Evolutionary conservation across 2,329 filamentous ascomycete species (phyloP).

Genomic region (Fusarium praegraminearum): DNA sequence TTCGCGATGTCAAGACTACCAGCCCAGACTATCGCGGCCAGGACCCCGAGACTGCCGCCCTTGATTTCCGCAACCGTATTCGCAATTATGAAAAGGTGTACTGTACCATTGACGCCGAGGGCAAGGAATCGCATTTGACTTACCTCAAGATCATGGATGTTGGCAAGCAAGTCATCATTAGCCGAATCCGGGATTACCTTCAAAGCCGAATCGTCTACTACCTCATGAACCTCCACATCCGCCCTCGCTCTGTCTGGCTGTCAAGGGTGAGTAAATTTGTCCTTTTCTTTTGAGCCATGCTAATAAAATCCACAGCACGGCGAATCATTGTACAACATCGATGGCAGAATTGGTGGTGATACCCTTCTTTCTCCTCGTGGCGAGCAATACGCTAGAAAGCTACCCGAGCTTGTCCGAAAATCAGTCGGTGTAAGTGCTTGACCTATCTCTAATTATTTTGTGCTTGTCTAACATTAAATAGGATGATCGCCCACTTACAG

Average conservation of each 20-base stretch:
- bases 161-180: slow-evolving; percentile 96
- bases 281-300: background rate
- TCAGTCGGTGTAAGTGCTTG: slow-evolving; percentile 80
- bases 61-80: slow-evolving; percentile 94
- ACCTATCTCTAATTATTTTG: background rate
- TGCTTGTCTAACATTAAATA: slow-evolving; percentile 48
- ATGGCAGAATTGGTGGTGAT: slow-evolving; percentile 92
- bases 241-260: slow-evolving; percentile 94
- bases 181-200: slow-evolving; percentile 95
- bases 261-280: slow-evolving; percentile 75
- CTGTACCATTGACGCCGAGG: slow-evolving; percentile 85
- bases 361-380: slow-evolving; percentile 87
- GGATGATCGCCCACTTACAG: slow-evolving; percentile 71
- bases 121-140: slow-evolving; percentile 85
- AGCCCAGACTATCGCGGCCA: slow-evolving; percentile 95
- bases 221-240: slow-evolving; percentile 98
- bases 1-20: slow-evolving; percentile 95
- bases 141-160: slow-evolving; percentile 99
- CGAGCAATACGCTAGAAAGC: slow-evolving; percentile 84
- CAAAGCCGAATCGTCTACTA: slow-evolving; percentile 98
- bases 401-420: slow-evolving; percentile 85
- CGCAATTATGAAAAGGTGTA: slow-evolving; percentile 98
- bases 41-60: slow-evolving; percentile 90
- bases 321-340: slow-evolving; percentile 91
- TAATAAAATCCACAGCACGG: slow-evolving; percentile 73